phyloP scores from a whole-genome alignment of 139 green algal genomes.

The Auxenochlorella pyrenoidosa region DNA sequence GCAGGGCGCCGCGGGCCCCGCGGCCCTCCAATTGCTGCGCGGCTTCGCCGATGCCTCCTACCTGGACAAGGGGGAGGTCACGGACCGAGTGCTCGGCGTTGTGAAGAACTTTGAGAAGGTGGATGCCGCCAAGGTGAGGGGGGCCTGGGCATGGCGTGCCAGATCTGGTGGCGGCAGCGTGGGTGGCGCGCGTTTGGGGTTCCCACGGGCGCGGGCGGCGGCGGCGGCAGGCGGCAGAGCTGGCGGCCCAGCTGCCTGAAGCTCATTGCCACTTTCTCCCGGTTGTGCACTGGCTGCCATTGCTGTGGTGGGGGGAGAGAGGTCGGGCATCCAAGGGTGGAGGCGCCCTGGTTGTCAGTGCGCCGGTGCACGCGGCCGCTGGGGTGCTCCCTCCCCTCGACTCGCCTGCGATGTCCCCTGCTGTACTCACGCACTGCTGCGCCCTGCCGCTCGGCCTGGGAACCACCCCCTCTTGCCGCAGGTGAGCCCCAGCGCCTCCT shows the following conservation, averaged over 20 bases:
- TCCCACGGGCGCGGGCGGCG: background rate
- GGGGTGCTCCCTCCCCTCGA: background rate
- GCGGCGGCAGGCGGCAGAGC: background rate
- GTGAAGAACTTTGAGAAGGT: slow-evolving; percentile 99
- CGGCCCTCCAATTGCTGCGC: slow-evolving; percentile 37
- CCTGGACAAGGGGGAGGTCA: slow-evolving; percentile 94
- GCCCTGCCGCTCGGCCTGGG: background rate
- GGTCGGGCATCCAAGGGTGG: too few relatives aligned
- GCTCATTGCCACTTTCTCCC: too few relatives aligned
- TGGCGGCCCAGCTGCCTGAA: too few relatives aligned
- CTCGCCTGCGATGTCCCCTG: too few relatives aligned
- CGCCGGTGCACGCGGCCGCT: background rate
- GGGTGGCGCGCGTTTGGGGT: background rate
- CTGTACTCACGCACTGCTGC: background rate
- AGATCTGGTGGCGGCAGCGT: background rate
- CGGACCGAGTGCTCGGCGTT: slow-evolving; percentile 90
- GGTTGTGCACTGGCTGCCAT: too few relatives aligned
- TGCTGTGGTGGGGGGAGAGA: too few relatives aligned
- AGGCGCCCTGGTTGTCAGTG: too few relatives aligned
- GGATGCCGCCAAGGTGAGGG: slow-evolving; percentile 89
- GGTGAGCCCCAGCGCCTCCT: slow-evolving; percentile 80
- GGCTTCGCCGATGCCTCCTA: slow-evolving; percentile 72
- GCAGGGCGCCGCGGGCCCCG: slow-evolving; percentile 33
- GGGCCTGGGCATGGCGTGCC: background rate
- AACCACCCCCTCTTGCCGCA: slow-evolving; percentile 33